These are phyloP conservation scores for Rhynchosporium secalis DNA, from an alignment of 2,329 filamentous ascomycete genomes.

Conservation along the genomic window DNA sequence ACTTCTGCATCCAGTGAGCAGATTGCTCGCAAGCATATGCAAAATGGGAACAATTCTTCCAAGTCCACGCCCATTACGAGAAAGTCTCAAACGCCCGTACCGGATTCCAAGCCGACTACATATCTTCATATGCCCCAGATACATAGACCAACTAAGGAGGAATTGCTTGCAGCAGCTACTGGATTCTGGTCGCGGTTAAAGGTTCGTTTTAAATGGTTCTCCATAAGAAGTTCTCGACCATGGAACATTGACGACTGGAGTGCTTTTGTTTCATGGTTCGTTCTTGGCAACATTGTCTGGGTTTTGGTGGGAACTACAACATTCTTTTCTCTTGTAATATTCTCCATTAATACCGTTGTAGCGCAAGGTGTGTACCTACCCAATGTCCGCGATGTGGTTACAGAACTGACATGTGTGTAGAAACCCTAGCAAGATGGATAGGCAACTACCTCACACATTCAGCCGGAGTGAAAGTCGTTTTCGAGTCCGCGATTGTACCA, in stretches of 20 bases:
- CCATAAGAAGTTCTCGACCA: constrained; percentile 87
- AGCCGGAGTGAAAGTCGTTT: constrained; percentile 89
- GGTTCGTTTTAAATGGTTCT: constrained; percentile 96
- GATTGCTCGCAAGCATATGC: constrained; percentile 25
- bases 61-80: constrained; percentile 25
- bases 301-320: constrained; percentile 95
- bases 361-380: constrained; percentile 68
- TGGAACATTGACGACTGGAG: constrained; percentile 97
- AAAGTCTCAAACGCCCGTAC: constrained; percentile 19
- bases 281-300: constrained; percentile 92
- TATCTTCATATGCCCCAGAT: constrained; percentile 58
- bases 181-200: constrained; percentile 89
- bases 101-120: constrained; percentile 43
- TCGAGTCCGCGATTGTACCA: constrained; percentile 96
- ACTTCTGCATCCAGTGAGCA: constrained; percentile 34
- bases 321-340: constrained; percentile 88
- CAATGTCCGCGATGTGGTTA: constrained; percentile 27
- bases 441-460: constrained; percentile 95
- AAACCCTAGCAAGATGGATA: constrained; percentile 89
- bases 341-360: constrained; percentile 93
- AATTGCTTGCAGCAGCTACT: constrained; percentile 85
- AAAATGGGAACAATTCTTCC: constrained; percentile 28
- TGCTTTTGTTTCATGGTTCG: constrained; percentile 92
- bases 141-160: constrained; percentile 89
- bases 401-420: constrained; percentile 46